Base-by-base conservation (phyloP, 352 stramenopile genomes). In the Aphanomyces euteiches region DNA sequence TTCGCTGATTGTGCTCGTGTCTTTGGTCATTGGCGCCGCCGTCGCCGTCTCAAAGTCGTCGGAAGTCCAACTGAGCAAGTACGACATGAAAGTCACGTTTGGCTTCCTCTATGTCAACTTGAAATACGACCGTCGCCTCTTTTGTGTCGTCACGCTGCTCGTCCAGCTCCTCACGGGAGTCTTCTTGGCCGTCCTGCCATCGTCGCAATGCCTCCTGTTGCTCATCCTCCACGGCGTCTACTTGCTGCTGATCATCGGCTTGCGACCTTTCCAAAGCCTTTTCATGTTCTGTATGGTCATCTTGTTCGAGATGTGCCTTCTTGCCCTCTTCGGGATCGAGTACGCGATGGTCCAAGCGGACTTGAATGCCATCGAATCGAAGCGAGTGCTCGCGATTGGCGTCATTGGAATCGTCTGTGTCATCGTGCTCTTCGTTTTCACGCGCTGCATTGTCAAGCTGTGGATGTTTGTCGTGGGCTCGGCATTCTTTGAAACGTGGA, bases 91-190 rank as follows among this genome's bases (percentile, higher is more conserved):
- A 45, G 84, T 82, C 15, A 84, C 76, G 7, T 90, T 79, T 76
- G 84, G 83, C 2, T 79, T 76, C 41, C 75, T 90, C 21, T 92
- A 90, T 67, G 78, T 75, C 41, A 82, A 87, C 50, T 87, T 81
- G 72, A 78, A 73, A 38, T 89, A 87, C 69, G 75, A 71, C n/a
- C 79, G 73, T 43, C 84, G 84, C 13, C 79, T 90, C 65, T 89
- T 92, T 72, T 88, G 90, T 67, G 74, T 86, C 28, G 72, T 88
- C 15, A 74, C 75, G 10, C 76, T 80, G 12, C 66, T 84, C 7
- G 74, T 89, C 7, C 83, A 92, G 71, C 82, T 88, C 67, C 61
- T 75, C 6, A 87, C 76, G 6, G 84, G 81, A 1, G 65, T 92
- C 37, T 69, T 85, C n/a, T 77, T 90, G 28, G 84, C 82, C 41